Conservation (phyloP, 805 yeast genomes). For the Hanseniaspora thailandica region DNA sequence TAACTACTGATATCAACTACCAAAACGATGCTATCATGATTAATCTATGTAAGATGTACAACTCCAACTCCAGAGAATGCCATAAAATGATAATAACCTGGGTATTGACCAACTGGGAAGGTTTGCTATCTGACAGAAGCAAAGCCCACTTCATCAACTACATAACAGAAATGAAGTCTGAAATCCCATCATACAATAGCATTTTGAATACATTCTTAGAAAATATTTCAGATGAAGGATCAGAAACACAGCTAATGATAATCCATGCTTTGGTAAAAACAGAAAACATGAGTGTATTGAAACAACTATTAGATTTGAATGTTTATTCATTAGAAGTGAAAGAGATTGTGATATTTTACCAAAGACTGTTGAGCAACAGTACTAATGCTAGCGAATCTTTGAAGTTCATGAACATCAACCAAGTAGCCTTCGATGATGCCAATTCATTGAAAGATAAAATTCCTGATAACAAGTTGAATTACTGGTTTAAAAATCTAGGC, state of each 20-base stretch:
- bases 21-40: slow-evolving; percentile 13
- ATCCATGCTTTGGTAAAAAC: slow-evolving; percentile 1
- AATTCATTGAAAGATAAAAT: slow-evolving; percentile 3
- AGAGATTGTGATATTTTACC: slow-evolving; percentile 1
- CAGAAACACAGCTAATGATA: slow-evolving; percentile 10
- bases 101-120: slow-evolving; percentile 9
- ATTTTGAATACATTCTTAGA: neutral
- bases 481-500: slow-evolving; percentile 10
- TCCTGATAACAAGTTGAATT: slow-evolving; percentile 8
- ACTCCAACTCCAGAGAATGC: neutral
- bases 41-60: neutral
- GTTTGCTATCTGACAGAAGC: slow-evolving; percentile 2
- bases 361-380: neutral
- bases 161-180: neutral
- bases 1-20: slow-evolving; percentile 11
- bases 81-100: slow-evolving; percentile 6
- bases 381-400: neutral
- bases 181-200: neutral
- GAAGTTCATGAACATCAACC: slow-evolving; percentile 5
- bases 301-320: neutral
- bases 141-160: slow-evolving; percentile 5
- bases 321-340: slow-evolving; percentile 7
- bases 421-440: neutral
- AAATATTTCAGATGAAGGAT: slow-evolving; percentile 10
- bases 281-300: neutral